Base-by-base conservation (phyloP, 164 flowering plant genomes). In the Berberis thunbergii region DNA sequence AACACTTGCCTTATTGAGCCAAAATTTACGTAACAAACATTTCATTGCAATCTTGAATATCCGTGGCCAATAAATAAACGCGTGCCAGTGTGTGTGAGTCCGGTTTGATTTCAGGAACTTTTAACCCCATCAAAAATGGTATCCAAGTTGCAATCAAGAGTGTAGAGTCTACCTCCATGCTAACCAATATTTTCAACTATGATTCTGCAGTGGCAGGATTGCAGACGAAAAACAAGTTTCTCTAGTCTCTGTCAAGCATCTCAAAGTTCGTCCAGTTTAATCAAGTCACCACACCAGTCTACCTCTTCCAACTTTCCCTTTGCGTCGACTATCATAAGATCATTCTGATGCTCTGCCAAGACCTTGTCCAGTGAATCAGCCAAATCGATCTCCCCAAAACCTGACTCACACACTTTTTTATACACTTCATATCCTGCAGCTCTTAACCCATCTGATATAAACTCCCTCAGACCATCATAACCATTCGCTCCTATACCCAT, bases 361-460 rank as follows among this genome's bases (percentile, higher is more conserved):
- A 70, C 75, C 69, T 74, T 79, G 60, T 86, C 97, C 41, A 89
- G 74, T 43, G 86, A 73, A 60, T 83, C 86, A 38, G 87, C 86
- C 55, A 91, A 69, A 66, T 79, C 76, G 4, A 69, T 61, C 52
- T 81, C 88, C 90, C 82, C 83, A 38, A 82, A 58, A 52, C 82
- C 83, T 64, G 76, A 72, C 38, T 64, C 61, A 64, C 91, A 92
- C 6, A 74, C 80, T 60, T 71, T 81, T 65, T 61, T 72, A 65
- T 89, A 92, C 13, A 81, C 70, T 55, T 73, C 77, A 53, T 87
- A 89, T 4, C 80, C 69, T n/a, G 91, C 72, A 44, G 79, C 88
- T 74, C 72, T 85, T 13, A 86, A 57, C 56, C 96, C 96, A 64
- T 79, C 85, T 1, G 84, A 73, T 1, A 83, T 81, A 82, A 86